Conservation (phyloP, 2,329 filamentous ascomycete species). For the Reticulascus tulasneorum region DNA sequence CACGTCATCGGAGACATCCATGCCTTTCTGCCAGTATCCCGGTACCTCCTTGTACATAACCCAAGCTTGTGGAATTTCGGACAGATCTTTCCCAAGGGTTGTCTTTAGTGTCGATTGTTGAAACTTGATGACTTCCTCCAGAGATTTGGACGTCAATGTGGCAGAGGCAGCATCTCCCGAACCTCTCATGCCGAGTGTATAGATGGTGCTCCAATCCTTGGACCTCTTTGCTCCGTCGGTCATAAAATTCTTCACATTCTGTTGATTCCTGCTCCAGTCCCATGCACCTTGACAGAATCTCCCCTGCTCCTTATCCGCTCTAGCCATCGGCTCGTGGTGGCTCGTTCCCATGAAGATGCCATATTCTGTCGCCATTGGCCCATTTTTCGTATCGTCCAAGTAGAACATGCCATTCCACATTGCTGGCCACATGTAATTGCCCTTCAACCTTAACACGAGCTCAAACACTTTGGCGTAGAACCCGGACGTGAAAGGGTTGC, state of each 20-base stretch:
- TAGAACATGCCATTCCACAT: conserved; percentile 56
- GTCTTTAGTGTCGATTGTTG: conserved; percentile 19
- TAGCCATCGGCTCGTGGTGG: conserved; percentile 55
- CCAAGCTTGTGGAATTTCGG: conserved; percentile 50
- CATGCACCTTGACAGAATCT: conserved; percentile 39
- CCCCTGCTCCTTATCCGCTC: conserved; percentile 38
- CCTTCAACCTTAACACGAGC: conserved; percentile 48
- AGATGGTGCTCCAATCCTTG: conserved; percentile 47
- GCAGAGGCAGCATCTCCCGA: conserved; percentile 47
- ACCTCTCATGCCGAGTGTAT: conserved; percentile 51
- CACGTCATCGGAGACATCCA: conserved; percentile 57
- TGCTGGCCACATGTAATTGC: conserved; percentile 57
- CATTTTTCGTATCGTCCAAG: conserved; percentile 49
- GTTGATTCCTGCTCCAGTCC: conserved; percentile 52
- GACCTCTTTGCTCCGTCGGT: conserved; percentile 46
- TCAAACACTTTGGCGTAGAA: conserved; percentile 56
- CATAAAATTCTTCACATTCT: conserved; percentile 48
- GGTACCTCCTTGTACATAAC: conserved; percentile 56
- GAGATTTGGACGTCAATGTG: neutral
- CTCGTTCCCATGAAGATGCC: conserved; percentile 56
- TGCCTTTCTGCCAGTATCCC: conserved; percentile 53
- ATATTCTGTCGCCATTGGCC: conserved; percentile 50
- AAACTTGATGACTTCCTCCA: conserved; percentile 34
- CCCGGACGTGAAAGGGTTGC: conserved; percentile 31
- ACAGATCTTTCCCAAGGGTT: conserved; percentile 14